Evolutionary conservation across 2,329 filamentous ascomycete species (phyloP), one percentile per base, ranked within the genome.

Genomic region (Aspergillus hiratsukae): DNA sequence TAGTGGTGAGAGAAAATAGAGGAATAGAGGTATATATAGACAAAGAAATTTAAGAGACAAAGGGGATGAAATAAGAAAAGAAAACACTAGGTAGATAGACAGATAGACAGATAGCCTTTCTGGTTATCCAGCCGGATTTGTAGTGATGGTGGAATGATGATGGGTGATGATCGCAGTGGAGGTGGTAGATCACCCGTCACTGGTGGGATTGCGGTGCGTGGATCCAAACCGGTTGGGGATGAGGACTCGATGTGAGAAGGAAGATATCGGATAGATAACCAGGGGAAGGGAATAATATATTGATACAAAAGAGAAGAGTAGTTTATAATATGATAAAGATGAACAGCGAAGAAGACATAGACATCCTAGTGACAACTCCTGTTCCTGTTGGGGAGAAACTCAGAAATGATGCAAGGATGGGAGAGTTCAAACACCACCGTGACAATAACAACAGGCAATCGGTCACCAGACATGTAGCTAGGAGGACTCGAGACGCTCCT

Each of bases 171-270:
- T 43, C n/a, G 7, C 21, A 8, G 19, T 43, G 40, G 21, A 19
- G 51, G 41, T 37, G 51, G 31, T 48, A 28, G 41, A 52, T 41
- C 37, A 23, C 17, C 51, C 21, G 25, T 52, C 40, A 29, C 23
- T 52, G 51, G 45, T 52, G 51, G 45, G 51, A 52, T 52, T 43
- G 23, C 37, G 19, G 14, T 11, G 50, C 25, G 37, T 21, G 50
- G 23, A 43, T 17, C 31, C 31, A 17, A 17, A 7, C 31, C 14
- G 3, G 31, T 37, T 37, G 31, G 14, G 3, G 31, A 17, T 37
- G 14, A 7, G 31, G 31, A 6, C 14, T 37, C 3, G 31, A 17
- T 35, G 29, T 11, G 31, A 35, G 29, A 35, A 14, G 14, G 14
- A 35, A 14, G 29, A 35, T 35, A 3, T 37, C 31, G 7, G 17